phyloP scores from a whole-genome alignment of 345 rosid species.

The Eutrema heterophyllum region DNA sequence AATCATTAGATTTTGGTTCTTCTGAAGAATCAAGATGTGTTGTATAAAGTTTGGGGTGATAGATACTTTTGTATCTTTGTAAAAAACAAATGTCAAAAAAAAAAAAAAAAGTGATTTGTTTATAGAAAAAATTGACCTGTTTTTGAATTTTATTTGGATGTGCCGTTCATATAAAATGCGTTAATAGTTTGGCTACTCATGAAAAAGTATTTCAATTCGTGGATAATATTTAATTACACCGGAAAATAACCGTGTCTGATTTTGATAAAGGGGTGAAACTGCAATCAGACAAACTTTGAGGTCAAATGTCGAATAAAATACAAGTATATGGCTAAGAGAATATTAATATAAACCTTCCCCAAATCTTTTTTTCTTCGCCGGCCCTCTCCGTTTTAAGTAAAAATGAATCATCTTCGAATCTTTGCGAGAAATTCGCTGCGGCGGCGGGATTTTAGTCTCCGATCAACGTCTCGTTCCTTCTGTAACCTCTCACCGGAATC shows the following conservation, averaged over 20 bases:
- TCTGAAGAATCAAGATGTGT: neutral
- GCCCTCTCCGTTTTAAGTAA: neutral
- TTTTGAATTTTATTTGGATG: neutral
- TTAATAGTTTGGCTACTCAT: neutral
- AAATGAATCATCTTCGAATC: constrained; percentile 25
- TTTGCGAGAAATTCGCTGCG: constrained; percentile 24
- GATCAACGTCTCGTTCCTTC: constrained; percentile 20
- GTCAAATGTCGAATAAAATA: neutral
- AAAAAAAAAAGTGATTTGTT: no score
- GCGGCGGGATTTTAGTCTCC: constrained; percentile 18
- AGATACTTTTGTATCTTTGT: neutral
- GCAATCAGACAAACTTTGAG: neutral
- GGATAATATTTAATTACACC: neutral
- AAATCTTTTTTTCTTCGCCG: neutral
- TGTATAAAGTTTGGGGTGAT: neutral
- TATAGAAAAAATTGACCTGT: neutral
- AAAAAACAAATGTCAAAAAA: neutral
- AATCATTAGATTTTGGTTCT: no score
- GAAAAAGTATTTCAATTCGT: no score
- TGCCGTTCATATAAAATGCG: neutral
- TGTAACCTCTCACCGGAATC: constrained; percentile 19
- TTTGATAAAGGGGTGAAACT: neutral
- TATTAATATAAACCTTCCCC: neutral
- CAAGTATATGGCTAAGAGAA: neutral
- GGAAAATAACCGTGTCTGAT: neutral